Base-by-base conservation (phyloP, 805 yeast genomes). In the Yueomyces sinensis region DNA sequence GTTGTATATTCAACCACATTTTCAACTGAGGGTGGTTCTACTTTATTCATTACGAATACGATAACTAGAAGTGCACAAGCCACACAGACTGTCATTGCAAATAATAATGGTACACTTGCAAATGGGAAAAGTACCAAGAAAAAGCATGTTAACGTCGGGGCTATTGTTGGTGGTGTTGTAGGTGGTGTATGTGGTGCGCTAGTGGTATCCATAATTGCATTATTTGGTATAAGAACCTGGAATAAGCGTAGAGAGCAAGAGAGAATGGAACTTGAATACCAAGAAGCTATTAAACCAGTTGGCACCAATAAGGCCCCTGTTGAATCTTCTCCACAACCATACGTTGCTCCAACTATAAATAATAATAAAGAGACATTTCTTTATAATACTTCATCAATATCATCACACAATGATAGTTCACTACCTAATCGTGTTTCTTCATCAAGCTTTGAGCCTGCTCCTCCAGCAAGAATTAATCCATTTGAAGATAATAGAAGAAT, bases 401-500 rank as follows among this genome's bases (percentile, higher is more conserved):
- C 46, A 5, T 35, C 37, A 40, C 37, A 40, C 32, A 55, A 36
- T 20, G 9, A 24, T 9, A 7, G 5, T 5, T n/a, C 7, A 6
- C 9, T 15, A 18, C 32, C 32, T 24, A 15, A 16, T 14, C 11
- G 19, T 7, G n/a, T 30, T 4, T 7, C 25, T 4, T 19, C 41
- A 3, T 39, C 35, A 16, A 38, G 37, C 4, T 20, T 20, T 22
- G 38, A 36, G 31, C 16, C 27, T n/a, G 33, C 13, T 27, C 27
- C 24, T 9, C 34, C 27, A 19, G 22, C 32, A 5, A 11, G 24
- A 7, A 31, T 13, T 15, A 76, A 79, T 48, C 86, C 86, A 35
- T 76, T 79, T 47, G 72, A 72, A 17, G 94, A 93, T 27, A 73
- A 87, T 50, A 74, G 94, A 49, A 65, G 95, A 43, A 66, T 82